A percentile compares a stretch with the other conserved stretches of the same genome.
Conservation (phyloP, 2,329 filamentous ascomycete species). For the Fusarium buxicola region DNA sequence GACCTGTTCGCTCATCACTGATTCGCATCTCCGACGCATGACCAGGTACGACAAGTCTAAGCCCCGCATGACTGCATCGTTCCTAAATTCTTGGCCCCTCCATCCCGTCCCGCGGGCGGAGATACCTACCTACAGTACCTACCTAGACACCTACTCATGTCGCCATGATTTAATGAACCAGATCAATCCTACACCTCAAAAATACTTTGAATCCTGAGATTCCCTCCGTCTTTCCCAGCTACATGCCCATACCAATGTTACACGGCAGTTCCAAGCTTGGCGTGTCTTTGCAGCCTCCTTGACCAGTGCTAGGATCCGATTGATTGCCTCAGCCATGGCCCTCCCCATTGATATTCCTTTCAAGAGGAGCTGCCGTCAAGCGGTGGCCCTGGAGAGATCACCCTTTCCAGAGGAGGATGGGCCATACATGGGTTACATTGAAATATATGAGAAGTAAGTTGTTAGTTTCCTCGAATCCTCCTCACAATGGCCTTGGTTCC, state of each 20-base stretch:
- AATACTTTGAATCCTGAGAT: not conserved
- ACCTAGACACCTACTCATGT: no score
- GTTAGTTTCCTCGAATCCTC: not conserved
- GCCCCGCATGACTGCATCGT: conserved; percentile 3
- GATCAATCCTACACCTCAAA: not conserved
- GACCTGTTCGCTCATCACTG: not conserved
- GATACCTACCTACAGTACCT: no score
- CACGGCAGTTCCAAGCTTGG: not conserved
- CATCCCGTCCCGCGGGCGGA: no score
- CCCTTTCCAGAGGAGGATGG: conserved; percentile 39
- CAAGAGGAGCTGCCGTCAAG: conserved; percentile 19
- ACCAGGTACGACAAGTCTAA: not conserved
- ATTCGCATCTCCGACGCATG: not conserved
- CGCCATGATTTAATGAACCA: not conserved
- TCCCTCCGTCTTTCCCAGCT: not conserved
- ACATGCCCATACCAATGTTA: not conserved
- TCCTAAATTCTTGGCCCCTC: conserved; percentile 31
- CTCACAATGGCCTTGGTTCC: no score
- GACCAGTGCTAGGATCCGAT: not conserved
- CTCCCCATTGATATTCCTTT: conserved; percentile 43
- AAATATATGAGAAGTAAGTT: conserved; percentile 44
- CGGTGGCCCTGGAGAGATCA: conserved; percentile 2
- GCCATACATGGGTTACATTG: conserved; percentile 43
- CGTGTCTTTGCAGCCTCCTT: not conserved
- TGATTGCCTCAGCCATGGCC: conserved; percentile 28